Percentiles rank a stretch among this genome's conserved stretches.
phyloP scores from a whole-genome alignment of 1,284 basidiomycete species.

The Exobasidium rhododendri region DNA sequence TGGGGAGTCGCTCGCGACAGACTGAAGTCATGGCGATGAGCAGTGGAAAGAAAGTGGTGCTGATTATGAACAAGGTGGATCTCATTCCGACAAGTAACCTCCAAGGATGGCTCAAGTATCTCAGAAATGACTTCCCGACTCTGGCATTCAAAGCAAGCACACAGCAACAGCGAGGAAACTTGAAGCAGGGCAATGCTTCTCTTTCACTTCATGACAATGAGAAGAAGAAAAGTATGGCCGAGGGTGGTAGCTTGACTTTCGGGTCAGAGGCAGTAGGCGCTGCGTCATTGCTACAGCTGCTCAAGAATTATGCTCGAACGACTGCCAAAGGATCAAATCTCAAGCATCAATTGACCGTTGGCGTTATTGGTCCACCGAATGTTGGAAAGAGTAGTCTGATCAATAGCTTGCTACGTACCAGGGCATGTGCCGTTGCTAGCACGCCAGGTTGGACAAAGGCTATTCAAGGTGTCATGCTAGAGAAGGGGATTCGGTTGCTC shows the following conservation, averaged over 20 bases:
- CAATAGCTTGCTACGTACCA: conserved; percentile 78
- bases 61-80: conserved; percentile 37
- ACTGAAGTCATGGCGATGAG: conserved; percentile 41
- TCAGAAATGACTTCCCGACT: conserved; percentile 86
- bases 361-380: conserved; percentile 94
- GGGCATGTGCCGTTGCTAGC: conserved; percentile 78
- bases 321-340: conserved; percentile 23
- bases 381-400: conserved; percentile 95
- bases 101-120: conserved; percentile 81
- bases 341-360: conserved; percentile 64
- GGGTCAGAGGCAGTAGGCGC: conserved; percentile 58
- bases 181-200: conserved; percentile 28
- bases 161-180: conserved; percentile 71
- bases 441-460: conserved; percentile 93
- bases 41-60: conserved; percentile 44
- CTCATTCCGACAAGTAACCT: conserved; percentile 87
- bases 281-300: conserved; percentile 70
- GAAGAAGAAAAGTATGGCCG: neutral
- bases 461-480: conserved; percentile 86
- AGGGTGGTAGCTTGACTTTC: neutral
- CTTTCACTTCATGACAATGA: neutral
- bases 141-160: conserved; percentile 89
- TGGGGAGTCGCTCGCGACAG: conserved; percentile 60
- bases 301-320: conserved; percentile 76
- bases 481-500: conserved; percentile 84